phyloP scores from a whole-genome alignment of 2,329 filamentous ascomycete species.

The Aspergillus costaricaensis region DNA sequence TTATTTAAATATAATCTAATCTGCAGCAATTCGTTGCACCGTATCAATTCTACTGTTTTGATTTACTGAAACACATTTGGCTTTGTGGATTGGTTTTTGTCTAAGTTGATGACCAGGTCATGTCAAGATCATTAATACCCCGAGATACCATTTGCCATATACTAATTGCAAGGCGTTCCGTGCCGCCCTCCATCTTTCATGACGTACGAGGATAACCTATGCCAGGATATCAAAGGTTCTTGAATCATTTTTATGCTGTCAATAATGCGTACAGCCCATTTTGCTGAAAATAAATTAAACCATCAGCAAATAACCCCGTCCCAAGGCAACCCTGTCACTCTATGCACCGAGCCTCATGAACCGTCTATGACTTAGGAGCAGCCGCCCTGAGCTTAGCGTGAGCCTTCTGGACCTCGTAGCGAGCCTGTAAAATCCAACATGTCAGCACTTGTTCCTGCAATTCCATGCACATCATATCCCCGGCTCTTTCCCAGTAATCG shows the following conservation, averaged over 20 bases:
- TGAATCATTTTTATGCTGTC: slow-evolving; percentile 47
- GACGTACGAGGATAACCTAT: slow-evolving; percentile 24
- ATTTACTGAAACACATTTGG: slow-evolving; percentile 2
- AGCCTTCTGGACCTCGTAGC: slow-evolving; percentile 97
- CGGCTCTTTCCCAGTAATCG: background rate
- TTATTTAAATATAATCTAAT: background rate
- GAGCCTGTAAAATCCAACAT: slow-evolving; percentile 54
- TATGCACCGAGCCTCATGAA: slow-evolving; percentile 45
- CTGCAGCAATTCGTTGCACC: background rate
- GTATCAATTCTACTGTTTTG: background rate
- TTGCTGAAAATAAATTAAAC: slow-evolving; percentile 38
- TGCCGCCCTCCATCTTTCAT: slow-evolving; percentile 13
- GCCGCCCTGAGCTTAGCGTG: slow-evolving; percentile 87
- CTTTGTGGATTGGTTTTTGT: slow-evolving; percentile 17
- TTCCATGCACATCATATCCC: background rate
- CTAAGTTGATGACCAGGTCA: slow-evolving; percentile 13
- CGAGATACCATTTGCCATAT: slow-evolving; percentile 20
- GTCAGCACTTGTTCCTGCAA: slow-evolving; percentile 17
- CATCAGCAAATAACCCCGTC: slow-evolving; percentile 41
- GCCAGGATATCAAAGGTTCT: slow-evolving; percentile 44
- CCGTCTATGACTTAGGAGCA: slow-evolving; percentile 63
- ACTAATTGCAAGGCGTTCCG: slow-evolving; percentile 13
- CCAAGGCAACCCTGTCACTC: slow-evolving; percentile 45
- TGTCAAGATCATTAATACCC: slow-evolving; percentile 16
- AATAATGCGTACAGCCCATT: slow-evolving; percentile 45